A percentile compares a stretch with the other conserved stretches of the same genome.
These are phyloP conservation scores for Sugiyamaella marilandica DNA, from an alignment of 805 yeast species.

Conservation along the genomic window DNA sequence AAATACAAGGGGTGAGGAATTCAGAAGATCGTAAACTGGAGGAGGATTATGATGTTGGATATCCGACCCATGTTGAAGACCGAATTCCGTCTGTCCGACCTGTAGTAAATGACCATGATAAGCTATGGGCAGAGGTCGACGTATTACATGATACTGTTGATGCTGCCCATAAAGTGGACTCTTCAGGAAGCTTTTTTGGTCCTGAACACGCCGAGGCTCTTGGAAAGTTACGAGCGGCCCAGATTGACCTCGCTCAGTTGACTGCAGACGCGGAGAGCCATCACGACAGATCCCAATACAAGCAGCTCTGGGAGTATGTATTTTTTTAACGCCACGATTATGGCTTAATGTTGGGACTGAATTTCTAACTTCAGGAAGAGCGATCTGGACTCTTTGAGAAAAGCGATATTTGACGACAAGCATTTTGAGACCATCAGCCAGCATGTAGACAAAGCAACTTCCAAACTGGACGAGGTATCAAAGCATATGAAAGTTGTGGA, in stretches of 20 bases:
- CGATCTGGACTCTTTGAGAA: constrained; percentile 32
- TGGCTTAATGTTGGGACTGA: constrained; percentile 19
- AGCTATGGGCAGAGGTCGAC: constrained; percentile 83
- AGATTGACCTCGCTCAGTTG: constrained; percentile 42
- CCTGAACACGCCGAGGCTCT: constrained; percentile 47
- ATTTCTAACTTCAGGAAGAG: constrained; percentile 14
- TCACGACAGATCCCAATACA: constrained; percentile 26
- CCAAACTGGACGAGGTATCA: constrained; percentile 49
- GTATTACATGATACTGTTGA: constrained; percentile 72
- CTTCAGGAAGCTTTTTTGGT: constrained; percentile 36
- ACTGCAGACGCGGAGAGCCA: constrained; percentile 33
- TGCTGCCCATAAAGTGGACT: constrained; percentile 42
- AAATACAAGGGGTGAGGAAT: not conserved
- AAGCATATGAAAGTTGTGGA: constrained; percentile 35
- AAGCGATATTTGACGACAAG: constrained; percentile 42
- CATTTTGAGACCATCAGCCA: constrained; percentile 49
- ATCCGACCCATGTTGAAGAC: not conserved
- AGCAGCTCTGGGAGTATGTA: constrained; percentile 32
- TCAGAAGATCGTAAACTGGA: not conserved
- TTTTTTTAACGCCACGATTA: constrained; percentile 23
- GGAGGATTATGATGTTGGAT: constrained; percentile 1
- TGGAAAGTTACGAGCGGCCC: constrained; percentile 51
- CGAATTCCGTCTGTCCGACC: constrained; percentile 51
- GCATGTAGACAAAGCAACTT: constrained; percentile 47
- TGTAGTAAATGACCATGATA: constrained; percentile 62